These are phyloP conservation scores for Flaveria robusta DNA, from an alignment of 129 eudicot species.

Conservation along the genomic window DNA sequence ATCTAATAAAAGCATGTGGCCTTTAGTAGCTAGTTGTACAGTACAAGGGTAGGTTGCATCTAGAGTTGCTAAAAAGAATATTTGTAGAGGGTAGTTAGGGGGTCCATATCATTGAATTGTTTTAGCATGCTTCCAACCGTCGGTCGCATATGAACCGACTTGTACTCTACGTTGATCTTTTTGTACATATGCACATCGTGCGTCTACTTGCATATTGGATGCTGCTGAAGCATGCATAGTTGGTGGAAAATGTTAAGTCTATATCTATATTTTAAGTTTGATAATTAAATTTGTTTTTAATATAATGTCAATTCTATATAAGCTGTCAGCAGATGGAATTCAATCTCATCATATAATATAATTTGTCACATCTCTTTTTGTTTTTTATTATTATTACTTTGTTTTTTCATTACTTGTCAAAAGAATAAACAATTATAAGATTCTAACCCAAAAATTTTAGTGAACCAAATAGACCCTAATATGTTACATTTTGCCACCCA, in stretches of 20 bases:
- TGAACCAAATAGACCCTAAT: too few species aligned
- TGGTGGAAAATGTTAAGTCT: conserved; percentile 4
- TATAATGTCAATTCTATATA: background rate
- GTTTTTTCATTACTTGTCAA: background rate
- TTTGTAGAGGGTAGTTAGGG: background rate
- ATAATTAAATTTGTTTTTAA: background rate
- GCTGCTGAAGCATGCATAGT: conserved; percentile 20
- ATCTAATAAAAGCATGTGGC: background rate
- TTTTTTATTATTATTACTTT: background rate
- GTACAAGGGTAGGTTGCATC: background rate
- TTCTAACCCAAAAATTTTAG: background rate
- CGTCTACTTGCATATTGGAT: conserved; percentile 12
- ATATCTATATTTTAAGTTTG: background rate
- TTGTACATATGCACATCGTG: conserved; percentile 11
- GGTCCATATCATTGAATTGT: conserved; percentile 9
- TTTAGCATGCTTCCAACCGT: conserved; percentile 5
- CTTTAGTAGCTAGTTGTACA: conserved; percentile 7
- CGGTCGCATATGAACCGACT: background rate
- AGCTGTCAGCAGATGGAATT: conserved; percentile 11
- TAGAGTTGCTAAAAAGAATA: background rate
- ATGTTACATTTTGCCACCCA: too few species aligned
- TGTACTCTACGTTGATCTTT: background rate
- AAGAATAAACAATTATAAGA: background rate
- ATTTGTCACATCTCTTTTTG: conserved; percentile 1
- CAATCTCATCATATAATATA: background rate